Evolutionary conservation across 2,329 filamentous ascomycete genomes (phyloP), one percentile per base, ranked within the genome.

Genomic region (Tetracladium maxilliforme): DNA sequence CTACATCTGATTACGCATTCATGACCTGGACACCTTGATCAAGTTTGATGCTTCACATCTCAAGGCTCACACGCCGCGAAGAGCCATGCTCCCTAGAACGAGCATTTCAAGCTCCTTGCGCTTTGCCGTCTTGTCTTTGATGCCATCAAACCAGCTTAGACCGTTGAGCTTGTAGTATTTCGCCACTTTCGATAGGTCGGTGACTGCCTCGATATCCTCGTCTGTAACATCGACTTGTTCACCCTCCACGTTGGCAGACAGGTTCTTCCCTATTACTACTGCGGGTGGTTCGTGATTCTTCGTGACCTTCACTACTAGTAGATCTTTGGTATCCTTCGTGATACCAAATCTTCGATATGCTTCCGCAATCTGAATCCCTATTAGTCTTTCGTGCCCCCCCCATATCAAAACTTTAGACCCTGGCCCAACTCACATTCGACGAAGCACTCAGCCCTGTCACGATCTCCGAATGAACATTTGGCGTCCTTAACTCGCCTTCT

Each of bases 281-380:
- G 54, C 44, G 6, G 58, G 53, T 23, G 56, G 49, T 17, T 51
- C 45, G 23, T 56, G 49, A 0, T 58, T 56, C 10, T 63, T 58
- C 7, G 73, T 64, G 14, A 95, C 61, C 46, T 94, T 95, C 41
- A 94, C 61, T 6, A 81, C 72, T 4, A 94, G 55, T n/a, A 98
- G 51, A 37, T 74, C 52, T 22, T 63, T 73, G 3, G 78, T 90
- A 8, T 60, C 54, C 9, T 81, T 69, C 1, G 67, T 59, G 30
- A 95, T 73, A 23, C 90, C 90, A 43, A 90, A 93, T 27, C 77
- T 75, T 16, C 82, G 76, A 51, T 95, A 95, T 1, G 84, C 76
- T 39, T 94, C 86, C 25, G 83, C 70, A 42, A 98, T 95, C 83
- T 92, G n/a, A n/a, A n/a, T n/a, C n/a, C n/a, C n/a, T n/a, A n/a